Percentiles rank a stretch among this genome's conserved stretches.
phyloP scores from a whole-genome alignment of 257 asterid species.

The Verbena officinalis region DNA sequence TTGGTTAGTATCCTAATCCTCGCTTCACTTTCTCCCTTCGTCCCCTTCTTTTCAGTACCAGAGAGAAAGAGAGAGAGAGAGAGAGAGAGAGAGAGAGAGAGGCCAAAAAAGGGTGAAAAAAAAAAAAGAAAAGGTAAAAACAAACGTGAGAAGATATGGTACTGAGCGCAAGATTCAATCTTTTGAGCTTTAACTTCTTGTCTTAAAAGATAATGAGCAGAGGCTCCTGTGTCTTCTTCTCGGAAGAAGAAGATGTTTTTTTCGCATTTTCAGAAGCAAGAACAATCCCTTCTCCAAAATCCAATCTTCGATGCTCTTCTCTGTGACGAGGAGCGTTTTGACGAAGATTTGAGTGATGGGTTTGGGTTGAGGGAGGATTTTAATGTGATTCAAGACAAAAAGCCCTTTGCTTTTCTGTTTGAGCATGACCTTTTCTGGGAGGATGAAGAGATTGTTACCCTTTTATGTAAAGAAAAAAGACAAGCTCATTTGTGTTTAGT shows the following conservation, averaged over 20 bases:
- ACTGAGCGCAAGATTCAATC: slow-evolving; percentile 54
- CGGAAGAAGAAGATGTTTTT: slow-evolving; percentile 61
- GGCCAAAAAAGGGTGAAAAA: slow-evolving; percentile 5
- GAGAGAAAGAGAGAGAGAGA: slow-evolving; percentile 28
- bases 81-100: not conserved
- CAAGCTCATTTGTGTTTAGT: slow-evolving; percentile 31
- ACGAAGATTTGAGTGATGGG: slow-evolving; percentile 47
- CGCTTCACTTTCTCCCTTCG: slow-evolving; percentile 7
- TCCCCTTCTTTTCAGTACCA: slow-evolving; percentile 25
- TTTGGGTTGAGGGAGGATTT: slow-evolving; percentile 30
- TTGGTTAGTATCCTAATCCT: slow-evolving; percentile 6
- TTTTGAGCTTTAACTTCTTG: slow-evolving; percentile 32
- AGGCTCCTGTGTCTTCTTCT: slow-evolving; percentile 58
- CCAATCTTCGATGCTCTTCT: slow-evolving; percentile 56
- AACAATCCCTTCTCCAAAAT: slow-evolving; percentile 45
- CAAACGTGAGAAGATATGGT: slow-evolving; percentile 46
- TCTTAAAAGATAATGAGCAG: slow-evolving; percentile 55
- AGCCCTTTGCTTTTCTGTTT: slow-evolving; percentile 36
- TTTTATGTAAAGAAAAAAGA: slow-evolving; percentile 60
- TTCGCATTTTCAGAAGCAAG: slow-evolving; percentile 39
- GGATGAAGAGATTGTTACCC: slow-evolving; percentile 61
- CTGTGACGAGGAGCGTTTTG: slow-evolving; percentile 70
- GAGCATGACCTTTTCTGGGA: slow-evolving; percentile 82
- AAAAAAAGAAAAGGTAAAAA: slow-evolving; percentile 23
- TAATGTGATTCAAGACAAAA: slow-evolving; percentile 29